These are phyloP conservation scores for Glebionis coronaria DNA, from an alignment of 129 eudicot genomes.

Conservation along the genomic window DNA sequence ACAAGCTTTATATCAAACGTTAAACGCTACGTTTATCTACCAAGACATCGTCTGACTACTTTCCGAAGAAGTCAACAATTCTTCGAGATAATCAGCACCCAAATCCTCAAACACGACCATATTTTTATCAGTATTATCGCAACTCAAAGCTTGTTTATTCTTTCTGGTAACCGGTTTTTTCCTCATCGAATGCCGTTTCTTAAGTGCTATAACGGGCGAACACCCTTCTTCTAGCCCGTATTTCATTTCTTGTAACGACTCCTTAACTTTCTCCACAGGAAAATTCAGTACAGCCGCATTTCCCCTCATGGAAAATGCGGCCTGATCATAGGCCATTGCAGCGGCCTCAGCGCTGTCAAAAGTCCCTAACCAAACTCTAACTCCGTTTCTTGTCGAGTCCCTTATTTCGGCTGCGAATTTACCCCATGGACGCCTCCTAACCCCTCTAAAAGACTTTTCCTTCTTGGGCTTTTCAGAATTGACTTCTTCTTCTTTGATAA, in stretches of 20 bases:
- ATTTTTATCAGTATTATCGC: slow-evolving; percentile 20
- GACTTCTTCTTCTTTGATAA: slow-evolving; percentile 24
- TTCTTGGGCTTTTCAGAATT: too few relatives aligned
- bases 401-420: slow-evolving; percentile 88
- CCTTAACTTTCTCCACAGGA: slow-evolving; percentile 68
- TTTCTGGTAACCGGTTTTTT: slow-evolving; percentile 39
- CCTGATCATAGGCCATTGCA: slow-evolving; percentile 83
- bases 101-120: slow-evolving; percentile 80
- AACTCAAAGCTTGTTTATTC: slow-evolving; percentile 21
- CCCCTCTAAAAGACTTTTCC: slow-evolving; percentile 63
- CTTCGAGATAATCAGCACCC: slow-evolving; percentile 72
- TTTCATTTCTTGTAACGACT: slow-evolving; percentile 60
- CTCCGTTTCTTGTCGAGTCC: slow-evolving; percentile 70
- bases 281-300: slow-evolving; percentile 82
- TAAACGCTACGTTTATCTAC: slow-evolving; percentile 2
- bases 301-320: slow-evolving; percentile 72
- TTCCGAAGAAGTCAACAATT: slow-evolving; percentile 49
- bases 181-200: slow-evolving; percentile 59
- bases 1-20: too few relatives aligned
- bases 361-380: slow-evolving; percentile 82
- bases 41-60: slow-evolving; percentile 23
- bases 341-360: slow-evolving; percentile 84
- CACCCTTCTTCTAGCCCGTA: slow-evolving; percentile 49
- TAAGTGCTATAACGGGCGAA: slow-evolving; percentile 76
- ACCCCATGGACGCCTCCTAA: slow-evolving; percentile 87